These are phyloP conservation scores for Austroboletus olivaceoglutinosus DNA, from an alignment of 1,284 basidiomycete species.

Conservation along the genomic window DNA sequence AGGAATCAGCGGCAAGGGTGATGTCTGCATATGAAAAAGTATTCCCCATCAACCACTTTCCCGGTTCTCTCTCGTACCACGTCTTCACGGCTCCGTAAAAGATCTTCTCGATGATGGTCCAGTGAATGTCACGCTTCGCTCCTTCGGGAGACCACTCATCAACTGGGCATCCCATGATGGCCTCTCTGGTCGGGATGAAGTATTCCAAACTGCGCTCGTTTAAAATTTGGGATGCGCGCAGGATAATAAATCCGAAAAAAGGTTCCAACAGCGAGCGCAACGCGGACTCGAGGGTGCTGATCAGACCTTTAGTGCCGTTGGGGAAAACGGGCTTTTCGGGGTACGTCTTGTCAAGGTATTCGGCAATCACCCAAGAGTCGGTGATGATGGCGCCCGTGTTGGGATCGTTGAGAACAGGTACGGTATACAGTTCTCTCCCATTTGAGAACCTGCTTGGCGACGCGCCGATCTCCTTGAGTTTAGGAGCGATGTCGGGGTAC, in stretches of 20 bases:
- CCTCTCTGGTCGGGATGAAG: conserved; percentile 8
- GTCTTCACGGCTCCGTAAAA: conserved; percentile 8
- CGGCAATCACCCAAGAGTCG: conserved; percentile 39
- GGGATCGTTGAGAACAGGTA: background rate
- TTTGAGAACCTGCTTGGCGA: background rate
- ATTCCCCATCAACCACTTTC: conserved; percentile 28
- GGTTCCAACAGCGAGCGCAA: background rate
- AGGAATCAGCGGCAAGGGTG: conserved; percentile 12
- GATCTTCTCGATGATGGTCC: conserved; percentile 12
- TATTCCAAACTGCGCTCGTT: conserved; percentile 21
- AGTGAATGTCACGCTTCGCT: conserved; percentile 23
- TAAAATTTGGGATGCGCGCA: conserved; percentile 18
- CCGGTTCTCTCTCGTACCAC: conserved; percentile 18
- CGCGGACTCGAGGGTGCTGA: conserved; percentile 29
- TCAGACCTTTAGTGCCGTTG: conserved; percentile 30
- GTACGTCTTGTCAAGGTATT: conserved; percentile 46
- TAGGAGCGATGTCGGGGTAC: conserved; percentile 28
- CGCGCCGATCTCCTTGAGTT: too few species aligned
- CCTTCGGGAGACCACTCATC: conserved; percentile 28
- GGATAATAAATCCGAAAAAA: conserved; percentile 5
- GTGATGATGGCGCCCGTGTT: conserved; percentile 33
- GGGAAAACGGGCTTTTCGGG: conserved; percentile 41
- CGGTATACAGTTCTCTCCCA: background rate
- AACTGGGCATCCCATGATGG: background rate
- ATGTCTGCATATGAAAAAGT: conserved; percentile 33